Conservation (phyloP, 139 green algal species). For the Chlorella sp. region DNA sequence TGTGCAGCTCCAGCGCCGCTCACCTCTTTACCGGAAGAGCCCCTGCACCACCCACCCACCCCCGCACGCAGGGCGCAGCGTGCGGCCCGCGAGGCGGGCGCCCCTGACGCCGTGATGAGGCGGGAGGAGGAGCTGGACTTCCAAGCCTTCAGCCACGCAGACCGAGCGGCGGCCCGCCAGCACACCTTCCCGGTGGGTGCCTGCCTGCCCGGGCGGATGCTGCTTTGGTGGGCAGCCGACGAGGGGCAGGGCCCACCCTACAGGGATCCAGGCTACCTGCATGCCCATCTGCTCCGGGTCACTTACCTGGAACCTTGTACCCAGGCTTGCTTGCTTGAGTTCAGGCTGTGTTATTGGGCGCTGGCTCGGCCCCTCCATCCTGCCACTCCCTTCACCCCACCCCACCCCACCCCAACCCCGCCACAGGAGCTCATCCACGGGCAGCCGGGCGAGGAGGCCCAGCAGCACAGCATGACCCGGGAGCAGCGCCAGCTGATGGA, state of each 20-base stretch:
- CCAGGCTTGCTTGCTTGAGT: neutral
- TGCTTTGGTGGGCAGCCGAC: neutral
- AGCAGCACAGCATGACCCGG: neutral
- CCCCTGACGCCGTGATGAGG: neutral
- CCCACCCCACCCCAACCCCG: no score
- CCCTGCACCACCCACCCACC: neutral
- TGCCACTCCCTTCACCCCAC: neutral
- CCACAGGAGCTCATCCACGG: conserved; percentile 17
- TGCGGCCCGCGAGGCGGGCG: neutral
- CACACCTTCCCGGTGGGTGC: neutral
- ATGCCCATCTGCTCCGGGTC: neutral
- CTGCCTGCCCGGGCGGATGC: neutral
- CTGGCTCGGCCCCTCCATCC: neutral
- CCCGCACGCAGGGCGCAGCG: neutral
- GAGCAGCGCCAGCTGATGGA: conserved; percentile 5
- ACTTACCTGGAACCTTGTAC: neutral
- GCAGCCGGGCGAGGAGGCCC: neutral
- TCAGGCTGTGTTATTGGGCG: neutral
- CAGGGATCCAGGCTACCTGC: neutral
- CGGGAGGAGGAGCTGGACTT: conserved; percentile 8
- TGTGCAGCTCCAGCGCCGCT: neutral
- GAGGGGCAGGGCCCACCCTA: no score
- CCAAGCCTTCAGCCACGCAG: neutral
- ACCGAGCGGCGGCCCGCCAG: conserved; percentile 4
- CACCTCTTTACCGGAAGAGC: no score